These are phyloP conservation scores for Pilasporangium apinafurcum DNA, from an alignment of 352 stramenopile species.

Conservation along the genomic window DNA sequence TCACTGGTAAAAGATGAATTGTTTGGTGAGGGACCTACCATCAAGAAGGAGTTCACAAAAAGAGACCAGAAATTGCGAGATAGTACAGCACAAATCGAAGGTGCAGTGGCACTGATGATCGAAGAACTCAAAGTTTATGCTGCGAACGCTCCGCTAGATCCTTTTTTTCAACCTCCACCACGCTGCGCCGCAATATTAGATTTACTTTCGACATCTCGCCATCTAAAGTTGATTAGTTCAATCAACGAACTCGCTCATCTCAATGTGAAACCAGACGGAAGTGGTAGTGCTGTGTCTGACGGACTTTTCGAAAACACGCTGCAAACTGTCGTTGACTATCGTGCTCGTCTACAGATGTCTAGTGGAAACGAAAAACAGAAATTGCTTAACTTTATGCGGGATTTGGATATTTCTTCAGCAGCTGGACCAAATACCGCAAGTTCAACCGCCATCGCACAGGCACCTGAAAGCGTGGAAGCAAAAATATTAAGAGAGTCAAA, in stretches of 20 bases:
- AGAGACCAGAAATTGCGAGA: conserved; percentile 65
- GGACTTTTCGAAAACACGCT: conserved; percentile 49
- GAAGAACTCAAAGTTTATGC: conserved; percentile 70
- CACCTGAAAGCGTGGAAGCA: not conserved
- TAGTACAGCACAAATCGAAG: conserved; percentile 43
- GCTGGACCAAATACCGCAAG: not conserved
- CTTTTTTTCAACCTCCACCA: conserved; percentile 44
- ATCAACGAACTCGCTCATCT: conserved; percentile 72
- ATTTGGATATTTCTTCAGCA: conserved; percentile 16
- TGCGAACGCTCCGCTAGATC: conserved; percentile 30
- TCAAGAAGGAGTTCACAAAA: conserved; percentile 73
- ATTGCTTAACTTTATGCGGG: conserved; percentile 26
- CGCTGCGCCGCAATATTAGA: conserved; percentile 49
- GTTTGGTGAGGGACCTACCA: conserved; percentile 49
- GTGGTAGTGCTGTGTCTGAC: conserved; percentile 8
- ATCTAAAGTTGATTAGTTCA: conserved; percentile 64
- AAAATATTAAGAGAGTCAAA: conserved; percentile 11
- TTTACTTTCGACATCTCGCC: conserved; percentile 61
- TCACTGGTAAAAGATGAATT: conserved; percentile 40
- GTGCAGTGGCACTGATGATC: conserved; percentile 51
- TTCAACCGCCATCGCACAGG: not conserved
- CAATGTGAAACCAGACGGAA: conserved; percentile 24
- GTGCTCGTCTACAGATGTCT: conserved; percentile 66
- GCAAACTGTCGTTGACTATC: conserved; percentile 67
- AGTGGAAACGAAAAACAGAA: conserved; percentile 68